These are phyloP conservation scores for Simmondsia chinensis DNA, from an alignment of 148 eudicot genomes.

Conservation along the genomic window DNA sequence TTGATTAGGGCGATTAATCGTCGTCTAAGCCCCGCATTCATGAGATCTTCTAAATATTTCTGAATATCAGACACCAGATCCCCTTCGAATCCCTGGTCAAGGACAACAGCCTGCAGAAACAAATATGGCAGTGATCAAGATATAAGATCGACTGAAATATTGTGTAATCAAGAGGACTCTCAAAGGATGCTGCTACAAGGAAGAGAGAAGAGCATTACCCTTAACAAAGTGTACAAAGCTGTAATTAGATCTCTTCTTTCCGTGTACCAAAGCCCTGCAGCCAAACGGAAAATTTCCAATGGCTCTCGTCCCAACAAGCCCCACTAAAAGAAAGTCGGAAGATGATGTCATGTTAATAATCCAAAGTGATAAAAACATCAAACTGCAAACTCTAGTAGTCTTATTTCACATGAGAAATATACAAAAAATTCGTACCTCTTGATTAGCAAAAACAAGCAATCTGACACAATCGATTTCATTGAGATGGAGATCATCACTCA, in stretches of 20 bases:
- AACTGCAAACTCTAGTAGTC: too few species aligned
- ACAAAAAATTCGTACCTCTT: slow-evolving; percentile 52
- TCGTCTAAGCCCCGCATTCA: slow-evolving; percentile 64
- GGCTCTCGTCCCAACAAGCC: slow-evolving; percentile 84
- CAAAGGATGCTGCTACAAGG: too few species aligned
- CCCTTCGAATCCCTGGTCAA: slow-evolving; percentile 84
- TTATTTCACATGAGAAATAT: not conserved
- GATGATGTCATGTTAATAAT: slow-evolving; percentile 3
- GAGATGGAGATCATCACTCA: slow-evolving; percentile 96
- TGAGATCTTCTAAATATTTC: slow-evolving; percentile 70
- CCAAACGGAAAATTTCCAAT: slow-evolving; percentile 72
- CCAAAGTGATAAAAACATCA: too few species aligned
- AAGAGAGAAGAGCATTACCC: slow-evolving; percentile 39
- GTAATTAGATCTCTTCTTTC: slow-evolving; percentile 92
- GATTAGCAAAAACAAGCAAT: slow-evolving; percentile 82
- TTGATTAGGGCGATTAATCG: slow-evolving; percentile 71
- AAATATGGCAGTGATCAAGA: too few species aligned
- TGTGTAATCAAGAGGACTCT: too few species aligned
- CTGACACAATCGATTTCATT: slow-evolving; percentile 91
- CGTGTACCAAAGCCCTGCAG: slow-evolving; percentile 93
- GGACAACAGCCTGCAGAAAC: slow-evolving; percentile 74
- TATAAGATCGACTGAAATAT: not conserved
- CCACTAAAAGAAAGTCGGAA: slow-evolving; percentile 65
- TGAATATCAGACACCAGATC: slow-evolving; percentile 78
- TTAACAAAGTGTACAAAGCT: slow-evolving; percentile 63